Conservation (phyloP, 2,329 filamentous ascomycete species). For the Lanzia echinophila region DNA sequence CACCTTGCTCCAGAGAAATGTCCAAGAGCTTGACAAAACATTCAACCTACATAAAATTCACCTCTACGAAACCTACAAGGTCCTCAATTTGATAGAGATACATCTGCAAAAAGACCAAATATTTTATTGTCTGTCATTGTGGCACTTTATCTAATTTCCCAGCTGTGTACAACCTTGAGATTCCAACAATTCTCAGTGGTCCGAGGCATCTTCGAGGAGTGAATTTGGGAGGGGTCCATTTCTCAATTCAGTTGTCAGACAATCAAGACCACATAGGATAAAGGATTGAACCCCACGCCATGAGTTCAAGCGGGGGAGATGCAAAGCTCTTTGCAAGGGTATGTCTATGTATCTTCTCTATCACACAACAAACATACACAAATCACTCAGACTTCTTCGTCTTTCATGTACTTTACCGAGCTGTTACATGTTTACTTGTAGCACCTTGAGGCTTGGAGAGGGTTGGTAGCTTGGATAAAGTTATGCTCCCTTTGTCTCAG, state of each 20-base stretch:
- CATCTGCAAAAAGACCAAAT: conserved; percentile 13
- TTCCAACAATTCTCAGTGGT: conserved; percentile 25
- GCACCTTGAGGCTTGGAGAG: conserved; percentile 1
- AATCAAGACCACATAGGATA: conserved; percentile 8
- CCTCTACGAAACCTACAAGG: conserved; percentile 3
- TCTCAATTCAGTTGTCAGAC: conserved; percentile 5
- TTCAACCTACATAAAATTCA: conserved; percentile 5
- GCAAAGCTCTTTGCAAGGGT: conserved; percentile 99
- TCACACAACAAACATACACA: background rate
- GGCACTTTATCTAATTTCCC: conserved; percentile 14
- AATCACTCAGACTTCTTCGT: conserved; percentile 12
- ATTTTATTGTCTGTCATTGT: conserved; percentile 20
- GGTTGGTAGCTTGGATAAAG: background rate
- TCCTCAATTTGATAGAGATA: conserved; percentile 20
- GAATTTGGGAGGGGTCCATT: conserved; percentile 24
- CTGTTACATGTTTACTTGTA: conserved; percentile 5
- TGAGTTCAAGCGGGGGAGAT: conserved; percentile 66
- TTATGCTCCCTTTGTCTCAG: background rate
- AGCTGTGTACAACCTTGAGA: conserved; percentile 1
- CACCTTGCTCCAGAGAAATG: conserved; percentile 8
- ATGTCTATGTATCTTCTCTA: conserved; percentile 37
- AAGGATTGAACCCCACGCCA: conserved; percentile 22
- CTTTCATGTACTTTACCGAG: conserved; percentile 5
- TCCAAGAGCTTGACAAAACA: conserved; percentile 8
- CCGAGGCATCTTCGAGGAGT: conserved; percentile 8